phyloP scores from a whole-genome alignment of 768 basidiomycete species.

The Suillus decipiens region DNA sequence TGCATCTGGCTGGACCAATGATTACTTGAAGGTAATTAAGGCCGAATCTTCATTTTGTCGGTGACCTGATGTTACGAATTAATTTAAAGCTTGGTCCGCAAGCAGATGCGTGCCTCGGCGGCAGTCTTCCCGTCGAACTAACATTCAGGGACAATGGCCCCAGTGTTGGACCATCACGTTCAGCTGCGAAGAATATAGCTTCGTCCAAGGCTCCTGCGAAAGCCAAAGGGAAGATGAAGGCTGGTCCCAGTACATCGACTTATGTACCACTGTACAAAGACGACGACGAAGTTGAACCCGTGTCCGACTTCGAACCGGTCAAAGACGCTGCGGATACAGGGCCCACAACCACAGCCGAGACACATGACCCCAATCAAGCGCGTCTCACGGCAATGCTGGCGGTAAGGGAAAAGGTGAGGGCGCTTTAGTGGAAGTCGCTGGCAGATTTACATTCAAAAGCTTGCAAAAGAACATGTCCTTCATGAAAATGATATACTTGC shows the following conservation, averaged over 20 bases:
- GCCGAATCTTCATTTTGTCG: neutral
- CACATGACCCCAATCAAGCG: neutral
- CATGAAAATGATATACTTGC: constrained; percentile 1
- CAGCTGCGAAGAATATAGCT: constrained; percentile 15
- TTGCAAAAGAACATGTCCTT: constrained; percentile 3
- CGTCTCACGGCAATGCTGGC: constrained; percentile 1
- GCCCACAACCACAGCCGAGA: neutral
- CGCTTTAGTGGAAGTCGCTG: neutral
- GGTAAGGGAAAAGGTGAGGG: constrained; percentile 1
- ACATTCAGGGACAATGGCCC: constrained; percentile 30
- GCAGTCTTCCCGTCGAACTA: constrained; percentile 20
- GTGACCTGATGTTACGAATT: constrained; percentile 8
- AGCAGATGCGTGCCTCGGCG: constrained; percentile 24
- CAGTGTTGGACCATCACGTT: constrained; percentile 9
- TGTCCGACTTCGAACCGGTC: constrained; percentile 20
- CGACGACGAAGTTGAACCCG: constrained; percentile 30
- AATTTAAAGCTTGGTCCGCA: constrained; percentile 19
- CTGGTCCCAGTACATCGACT: neutral
- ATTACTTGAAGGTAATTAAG: constrained; percentile 52
- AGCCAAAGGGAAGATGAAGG: constrained; percentile 26
- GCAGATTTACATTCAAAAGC: constrained; percentile 2
- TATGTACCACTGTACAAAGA: constrained; percentile 24
- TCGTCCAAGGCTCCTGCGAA: constrained; percentile 10
- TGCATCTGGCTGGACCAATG: constrained; percentile 49
- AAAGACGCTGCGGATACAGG: constrained; percentile 15